Percentiles rank a stretch among this genome's conserved stretches.
These are phyloP conservation scores for Colletotrichum tanaceti DNA, from an alignment of 2,329 filamentous ascomycete species.

Conservation along the genomic window DNA sequence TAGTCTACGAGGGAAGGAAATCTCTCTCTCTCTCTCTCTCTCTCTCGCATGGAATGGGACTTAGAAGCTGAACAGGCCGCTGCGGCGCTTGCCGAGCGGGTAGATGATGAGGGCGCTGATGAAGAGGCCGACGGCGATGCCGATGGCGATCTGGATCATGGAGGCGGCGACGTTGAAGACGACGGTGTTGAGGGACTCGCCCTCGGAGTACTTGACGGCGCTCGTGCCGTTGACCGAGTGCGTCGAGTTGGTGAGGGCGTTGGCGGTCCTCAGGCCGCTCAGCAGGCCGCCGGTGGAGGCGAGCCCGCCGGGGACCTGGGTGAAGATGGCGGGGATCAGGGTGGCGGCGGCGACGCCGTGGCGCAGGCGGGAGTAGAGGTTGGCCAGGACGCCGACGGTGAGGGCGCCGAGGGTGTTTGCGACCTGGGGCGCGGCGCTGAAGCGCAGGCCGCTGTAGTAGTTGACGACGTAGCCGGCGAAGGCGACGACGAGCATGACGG, in stretches of 20 bases:
- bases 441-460: constrained; percentile 75
- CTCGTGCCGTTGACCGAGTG: constrained; percentile 51
- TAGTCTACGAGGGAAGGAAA: too few relatives aligned
- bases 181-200: constrained; percentile 49
- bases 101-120: constrained; percentile 62
- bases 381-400: constrained; percentile 80
- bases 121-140: constrained; percentile 63
- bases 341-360: constrained; percentile 64
- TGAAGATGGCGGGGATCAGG: constrained; percentile 61
- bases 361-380: constrained; percentile 74
- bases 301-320: constrained; percentile 61
- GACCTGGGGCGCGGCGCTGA: constrained; percentile 77
- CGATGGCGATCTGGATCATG: constrained; percentile 66
- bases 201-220: constrained; percentile 43
- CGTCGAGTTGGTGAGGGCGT: constrained; percentile 55
- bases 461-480: constrained; percentile 81
- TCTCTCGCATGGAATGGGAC: not conserved
- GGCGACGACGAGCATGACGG: constrained; percentile 80
- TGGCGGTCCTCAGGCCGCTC: constrained; percentile 58
- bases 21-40: too few relatives aligned
- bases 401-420: constrained; percentile 82
- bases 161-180: constrained; percentile 60
- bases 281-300: constrained; percentile 60
- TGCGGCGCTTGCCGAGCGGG: constrained; percentile 62
- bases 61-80: constrained; percentile 62